A percentile compares a stretch with the other conserved stretches of the same genome.
Conservation (phyloP, 352 stramenopile species). For the Vaucheria bursata region DNA sequence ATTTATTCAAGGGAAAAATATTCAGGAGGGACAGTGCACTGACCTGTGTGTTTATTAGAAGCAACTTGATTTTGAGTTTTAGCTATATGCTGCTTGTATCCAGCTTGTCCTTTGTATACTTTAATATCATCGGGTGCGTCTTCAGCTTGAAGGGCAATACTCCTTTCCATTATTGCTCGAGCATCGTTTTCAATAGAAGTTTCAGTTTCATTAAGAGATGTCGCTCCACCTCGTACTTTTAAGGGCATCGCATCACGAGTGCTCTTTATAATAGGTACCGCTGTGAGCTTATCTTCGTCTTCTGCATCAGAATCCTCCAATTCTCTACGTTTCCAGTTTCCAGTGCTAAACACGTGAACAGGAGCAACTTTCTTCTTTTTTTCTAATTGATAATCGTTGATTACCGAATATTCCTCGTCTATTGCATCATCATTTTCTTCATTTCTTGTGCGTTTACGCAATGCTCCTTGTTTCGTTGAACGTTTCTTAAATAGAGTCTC, state of each 20-base stretch:
- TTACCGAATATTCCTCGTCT: constrained; percentile 21
- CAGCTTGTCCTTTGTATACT: constrained; percentile 31
- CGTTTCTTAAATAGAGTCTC: too few species aligned
- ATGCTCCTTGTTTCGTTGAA: not conserved
- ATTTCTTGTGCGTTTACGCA: constrained; percentile 1
- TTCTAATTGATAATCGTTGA: not conserved
- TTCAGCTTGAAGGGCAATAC: not conserved
- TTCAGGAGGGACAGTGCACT: too few species aligned
- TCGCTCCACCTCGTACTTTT: constrained; percentile 25
- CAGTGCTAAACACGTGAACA: constrained; percentile 42
- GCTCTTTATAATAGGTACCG: constrained; percentile 18
- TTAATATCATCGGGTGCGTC: not conserved
- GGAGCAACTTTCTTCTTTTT: constrained; percentile 20
- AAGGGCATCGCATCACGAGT: constrained; percentile 29
- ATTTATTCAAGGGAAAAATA: too few species aligned
- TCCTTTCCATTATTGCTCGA: constrained; percentile 38
- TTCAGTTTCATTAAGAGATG: constrained; percentile 30
- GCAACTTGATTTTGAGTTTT: constrained; percentile 25
- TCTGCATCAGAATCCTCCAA: constrained; percentile 21
- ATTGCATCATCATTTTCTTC: not conserved
- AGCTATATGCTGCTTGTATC: constrained; percentile 42
- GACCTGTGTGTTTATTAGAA: constrained; percentile 42
- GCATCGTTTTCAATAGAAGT: constrained; percentile 33
- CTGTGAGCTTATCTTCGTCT: constrained; percentile 17
- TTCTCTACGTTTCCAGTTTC: not conserved